These are phyloP conservation scores for Calonectria pauciramosa DNA, from an alignment of 2,329 filamentous ascomycete species.

Conservation along the genomic window DNA sequence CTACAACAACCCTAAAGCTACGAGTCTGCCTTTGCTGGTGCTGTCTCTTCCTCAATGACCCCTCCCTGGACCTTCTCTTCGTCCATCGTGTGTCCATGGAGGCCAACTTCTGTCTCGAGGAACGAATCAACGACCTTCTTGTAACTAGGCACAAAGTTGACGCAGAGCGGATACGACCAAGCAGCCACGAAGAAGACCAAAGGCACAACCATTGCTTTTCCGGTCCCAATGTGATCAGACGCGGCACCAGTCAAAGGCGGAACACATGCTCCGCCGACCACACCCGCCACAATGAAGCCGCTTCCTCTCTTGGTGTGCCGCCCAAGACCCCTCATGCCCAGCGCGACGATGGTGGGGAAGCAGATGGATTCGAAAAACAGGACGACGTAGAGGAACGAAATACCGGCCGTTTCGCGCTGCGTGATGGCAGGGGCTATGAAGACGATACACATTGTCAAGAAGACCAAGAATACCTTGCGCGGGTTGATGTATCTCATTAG, in stretches of 20 bases:
- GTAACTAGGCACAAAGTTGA: slow-evolving; percentile 78
- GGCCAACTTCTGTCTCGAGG: slow-evolving; percentile 59
- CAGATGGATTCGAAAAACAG: slow-evolving; percentile 86
- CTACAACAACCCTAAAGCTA: neutral
- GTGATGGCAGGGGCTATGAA: slow-evolving; percentile 69
- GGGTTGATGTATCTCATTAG: slow-evolving; percentile 78
- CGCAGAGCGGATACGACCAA: slow-evolving; percentile 68
- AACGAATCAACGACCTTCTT: slow-evolving; percentile 72
- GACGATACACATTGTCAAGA: slow-evolving; percentile 74
- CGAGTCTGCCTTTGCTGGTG: neutral
- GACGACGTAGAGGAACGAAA: slow-evolving; percentile 76
- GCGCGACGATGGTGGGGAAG: slow-evolving; percentile 85
- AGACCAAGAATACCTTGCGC: slow-evolving; percentile 76
- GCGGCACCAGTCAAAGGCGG: slow-evolving; percentile 79
- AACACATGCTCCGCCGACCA: slow-evolving; percentile 80
- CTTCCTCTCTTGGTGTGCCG: slow-evolving; percentile 83
- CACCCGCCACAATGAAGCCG: slow-evolving; percentile 77
- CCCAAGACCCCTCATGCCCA: slow-evolving; percentile 82
- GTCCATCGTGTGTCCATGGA: slow-evolving; percentile 47
- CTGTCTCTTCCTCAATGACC: slow-evolving; percentile 33
- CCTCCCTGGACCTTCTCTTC: slow-evolving; percentile 43
- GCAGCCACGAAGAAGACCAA: slow-evolving; percentile 70
- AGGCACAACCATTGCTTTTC: slow-evolving; percentile 76
- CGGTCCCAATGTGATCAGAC: slow-evolving; percentile 73
- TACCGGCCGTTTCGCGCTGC: slow-evolving; percentile 59